These are phyloP conservation scores for Syzygium jambos DNA, from an alignment of 345 rosid species.

Conservation along the genomic window DNA sequence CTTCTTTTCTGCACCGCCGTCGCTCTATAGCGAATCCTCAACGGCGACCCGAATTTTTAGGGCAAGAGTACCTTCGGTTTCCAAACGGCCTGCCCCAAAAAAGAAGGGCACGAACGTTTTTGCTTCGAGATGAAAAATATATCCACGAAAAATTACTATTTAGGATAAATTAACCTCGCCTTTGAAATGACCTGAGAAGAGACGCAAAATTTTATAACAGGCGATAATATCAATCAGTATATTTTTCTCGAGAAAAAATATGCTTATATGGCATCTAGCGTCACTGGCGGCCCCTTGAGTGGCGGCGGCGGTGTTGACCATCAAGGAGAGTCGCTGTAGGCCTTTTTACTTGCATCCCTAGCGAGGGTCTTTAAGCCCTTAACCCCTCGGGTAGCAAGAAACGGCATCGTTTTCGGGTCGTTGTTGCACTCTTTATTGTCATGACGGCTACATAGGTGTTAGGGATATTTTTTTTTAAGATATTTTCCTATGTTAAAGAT, in stretches of 20 bases:
- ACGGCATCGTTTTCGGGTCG: accelerated
- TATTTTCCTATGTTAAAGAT: background rate
- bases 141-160: background rate
- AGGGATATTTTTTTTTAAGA: background rate
- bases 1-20: background rate
- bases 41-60: background rate
- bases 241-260: background rate
- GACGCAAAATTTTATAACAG: background rate
- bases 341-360: background rate
- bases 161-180: background rate
- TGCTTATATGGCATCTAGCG: background rate
- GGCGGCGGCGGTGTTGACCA: accelerated
- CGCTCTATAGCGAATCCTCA: background rate
- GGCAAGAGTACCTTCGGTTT: background rate
- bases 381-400: background rate
- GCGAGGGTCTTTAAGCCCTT: background rate
- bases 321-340: background rate
- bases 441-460: accelerated
- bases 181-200: background rate
- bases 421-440: background rate
- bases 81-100: background rate
- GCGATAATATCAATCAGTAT: accelerated
- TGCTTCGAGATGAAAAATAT: background rate
- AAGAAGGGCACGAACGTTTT: background rate
- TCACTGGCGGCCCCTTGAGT: background rate